Base-by-base conservation (phyloP, 2,329 filamentous ascomycete genomes). In the Moelleriella libera region DNA sequence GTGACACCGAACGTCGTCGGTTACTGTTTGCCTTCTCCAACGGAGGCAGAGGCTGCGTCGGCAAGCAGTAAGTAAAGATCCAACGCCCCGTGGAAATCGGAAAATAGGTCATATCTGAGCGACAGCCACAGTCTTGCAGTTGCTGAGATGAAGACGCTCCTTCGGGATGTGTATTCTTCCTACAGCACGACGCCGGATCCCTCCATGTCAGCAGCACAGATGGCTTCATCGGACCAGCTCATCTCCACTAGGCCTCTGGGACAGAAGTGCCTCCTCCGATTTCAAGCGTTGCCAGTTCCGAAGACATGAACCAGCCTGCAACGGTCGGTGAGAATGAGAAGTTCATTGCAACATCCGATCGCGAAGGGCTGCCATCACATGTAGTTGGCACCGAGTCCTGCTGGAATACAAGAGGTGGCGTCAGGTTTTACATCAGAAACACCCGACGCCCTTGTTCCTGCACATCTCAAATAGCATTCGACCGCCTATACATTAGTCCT, bases 1-100 rank as follows among this genome's bases (percentile, higher is more conserved):
- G 85, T 2, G 86, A 90, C 55, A 74, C 83, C 50, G 84, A 90
- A 55, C 70, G 78, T 49, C 76, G 76, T 54, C 67, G 76, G 42
- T 57, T 77, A 6, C 76, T 82, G 56, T 83, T 83, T 66, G 75
- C 82, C 0, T 84, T 85, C 65, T 74, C 78, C 6, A 75, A 69
- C 44, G 82, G 82, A 5, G 80, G 78, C 0, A 66, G 82, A 54
- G 80, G 79, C 0, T 85, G 82, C 51, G 72, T 80, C 29, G 80
- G 79, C 4, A 80, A 78, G 55, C 77, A 84, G 80, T 84, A 64
- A 65, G 79, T 75, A 40, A 8, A 21, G n/a, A 9, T n/a, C 7
- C 40, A 8, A 8, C 14, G 10, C 9, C 9, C 40, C n/a, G 12
- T 3, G 34, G 12, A 2, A 37, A 8, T 8, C 12, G 40, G 40